Conservation (phyloP, 2,329 filamentous ascomycete genomes). For the Penicillium sp. region DNA sequence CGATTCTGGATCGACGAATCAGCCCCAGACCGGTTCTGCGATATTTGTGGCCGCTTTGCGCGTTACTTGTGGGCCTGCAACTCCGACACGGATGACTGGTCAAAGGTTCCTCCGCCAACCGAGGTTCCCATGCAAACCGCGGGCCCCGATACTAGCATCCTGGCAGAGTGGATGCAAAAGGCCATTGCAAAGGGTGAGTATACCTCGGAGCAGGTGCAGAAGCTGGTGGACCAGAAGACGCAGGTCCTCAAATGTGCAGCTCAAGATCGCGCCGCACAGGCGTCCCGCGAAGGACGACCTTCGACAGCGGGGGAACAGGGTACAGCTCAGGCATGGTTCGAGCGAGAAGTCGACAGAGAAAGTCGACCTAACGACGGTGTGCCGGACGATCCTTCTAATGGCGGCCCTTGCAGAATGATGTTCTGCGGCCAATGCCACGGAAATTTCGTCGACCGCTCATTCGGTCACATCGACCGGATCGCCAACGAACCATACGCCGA, state of each 20-base stretch:
- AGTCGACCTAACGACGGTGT: neutral
- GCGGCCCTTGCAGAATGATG: conserved; percentile 1
- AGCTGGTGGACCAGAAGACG: conserved; percentile 43
- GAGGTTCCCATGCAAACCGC: neutral
- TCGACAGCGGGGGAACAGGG: neutral
- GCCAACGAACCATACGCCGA: conserved; percentile 30
- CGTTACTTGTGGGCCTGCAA: conserved; percentile 73
- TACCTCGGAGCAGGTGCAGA: conserved; percentile 41
- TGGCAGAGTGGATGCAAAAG: conserved; percentile 43
- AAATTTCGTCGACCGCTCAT: conserved; percentile 42
- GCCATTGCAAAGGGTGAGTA: conserved; percentile 46
- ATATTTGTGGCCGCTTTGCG: conserved; percentile 55
- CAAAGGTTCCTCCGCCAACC: neutral
- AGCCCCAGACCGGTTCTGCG: neutral
- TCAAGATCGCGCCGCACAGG: conserved; percentile 11
- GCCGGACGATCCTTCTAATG: neutral
- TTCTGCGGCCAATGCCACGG: conserved; percentile 17
- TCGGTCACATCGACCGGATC: conserved; percentile 44
- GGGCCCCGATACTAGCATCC: conserved; percentile 13
- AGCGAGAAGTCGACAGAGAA: neutral
- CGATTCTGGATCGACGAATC: conserved; percentile 43
- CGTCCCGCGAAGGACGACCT: neutral
- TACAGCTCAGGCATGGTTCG: neutral
- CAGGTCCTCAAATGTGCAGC: conserved; percentile 26
- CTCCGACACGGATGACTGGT: conserved; percentile 56